Base-by-base conservation (phyloP, 305 asterid genomes). In the Striga hermonthica region DNA sequence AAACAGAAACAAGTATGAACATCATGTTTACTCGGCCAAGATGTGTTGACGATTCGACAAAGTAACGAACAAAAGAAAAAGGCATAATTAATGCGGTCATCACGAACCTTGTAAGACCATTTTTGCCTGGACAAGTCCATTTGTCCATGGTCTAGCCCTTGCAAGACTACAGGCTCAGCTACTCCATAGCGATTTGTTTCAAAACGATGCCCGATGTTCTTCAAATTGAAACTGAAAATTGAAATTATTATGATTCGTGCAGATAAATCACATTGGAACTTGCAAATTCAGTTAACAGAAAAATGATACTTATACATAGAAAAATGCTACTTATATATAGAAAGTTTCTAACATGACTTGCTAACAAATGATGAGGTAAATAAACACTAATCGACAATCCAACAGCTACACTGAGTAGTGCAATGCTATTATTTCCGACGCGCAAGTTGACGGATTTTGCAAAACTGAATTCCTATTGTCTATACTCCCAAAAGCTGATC, bases 61-160 rank as follows among this genome's bases (percentile, higher is more conserved):
- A 12, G 15, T 65, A 5, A 5, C 5, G 67, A 47, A 34, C 44
- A 62, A 72, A 28, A 14, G 31, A 38, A 35, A 8, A 43, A 59
- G 43, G 47, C 7, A 60, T 48, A 71, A 14, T 5, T 48, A 71
- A 14, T 5, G 15, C 55, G 38, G 22, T 54, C 31, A 57, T 38
- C 14, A 57, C 68, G 15, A 54, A 92, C 98, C 95, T 84, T 86
- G 84, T 93, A 93, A 3, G 97, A 87, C 99, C 99, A 93, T 76
- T 86, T 88, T 78, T 86, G 89, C 81, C 81, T 35, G 0, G 99
- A 90, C 52, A 93, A 76, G 80, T 93, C 96, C 74, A 64, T 62
- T 7, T 75, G 67, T 45, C 97, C 97, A 22, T 76, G 78, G 68
- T 83, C 84, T 38, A 93, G 83, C 57, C 99, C 97, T 6, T 67